These are phyloP conservation scores for Rhizophora mangle DNA, from an alignment of 345 rosid genomes.

Conservation along the genomic window DNA sequence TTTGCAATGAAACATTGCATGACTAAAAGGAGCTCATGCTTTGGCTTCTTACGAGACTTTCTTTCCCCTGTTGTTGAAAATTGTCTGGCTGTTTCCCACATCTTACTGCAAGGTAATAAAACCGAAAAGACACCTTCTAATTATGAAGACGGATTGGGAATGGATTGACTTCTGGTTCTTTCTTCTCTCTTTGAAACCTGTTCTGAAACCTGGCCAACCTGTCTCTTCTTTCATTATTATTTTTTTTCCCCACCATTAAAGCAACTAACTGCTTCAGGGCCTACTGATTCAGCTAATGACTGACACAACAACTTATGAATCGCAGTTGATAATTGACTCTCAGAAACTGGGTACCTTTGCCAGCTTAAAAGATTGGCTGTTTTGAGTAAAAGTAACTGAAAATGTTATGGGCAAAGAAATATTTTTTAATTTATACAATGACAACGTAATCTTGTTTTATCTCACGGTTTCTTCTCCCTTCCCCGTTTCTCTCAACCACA, in stretches of 20 bases:
- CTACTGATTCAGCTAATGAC: too few relatives aligned
- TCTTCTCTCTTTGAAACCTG: constrained; percentile 4
- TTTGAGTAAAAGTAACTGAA: too few relatives aligned
- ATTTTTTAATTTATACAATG: too few relatives aligned
- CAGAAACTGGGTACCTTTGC: too few relatives aligned
- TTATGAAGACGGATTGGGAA: not conserved
- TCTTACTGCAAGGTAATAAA: not conserved
- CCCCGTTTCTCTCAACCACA: constrained; percentile 1
- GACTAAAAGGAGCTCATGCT: not conserved
- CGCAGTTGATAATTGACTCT: too few relatives aligned
- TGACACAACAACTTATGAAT: too few relatives aligned
- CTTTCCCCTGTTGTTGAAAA: not conserved
- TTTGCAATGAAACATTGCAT: not conserved
- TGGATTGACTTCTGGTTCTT: not conserved
- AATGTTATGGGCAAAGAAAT: too few relatives aligned
- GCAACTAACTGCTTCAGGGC: too few relatives aligned
- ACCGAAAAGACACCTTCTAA: constrained; percentile 1
- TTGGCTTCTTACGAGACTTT: not conserved
- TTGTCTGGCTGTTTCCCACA: constrained; percentile 13
- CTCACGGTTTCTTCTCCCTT: too few relatives aligned
- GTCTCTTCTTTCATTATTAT: not conserved
- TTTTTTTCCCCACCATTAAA: not conserved
- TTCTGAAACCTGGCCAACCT: constrained; percentile 4
- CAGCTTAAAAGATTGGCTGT: too few relatives aligned
- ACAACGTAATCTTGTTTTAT: too few relatives aligned